A percentile compares a stretch with the other conserved stretches of the same genome.
Evolutionary conservation across 352 stramenopile genomes (phyloP).

Genomic region (Peronospora farinosa): DNA sequence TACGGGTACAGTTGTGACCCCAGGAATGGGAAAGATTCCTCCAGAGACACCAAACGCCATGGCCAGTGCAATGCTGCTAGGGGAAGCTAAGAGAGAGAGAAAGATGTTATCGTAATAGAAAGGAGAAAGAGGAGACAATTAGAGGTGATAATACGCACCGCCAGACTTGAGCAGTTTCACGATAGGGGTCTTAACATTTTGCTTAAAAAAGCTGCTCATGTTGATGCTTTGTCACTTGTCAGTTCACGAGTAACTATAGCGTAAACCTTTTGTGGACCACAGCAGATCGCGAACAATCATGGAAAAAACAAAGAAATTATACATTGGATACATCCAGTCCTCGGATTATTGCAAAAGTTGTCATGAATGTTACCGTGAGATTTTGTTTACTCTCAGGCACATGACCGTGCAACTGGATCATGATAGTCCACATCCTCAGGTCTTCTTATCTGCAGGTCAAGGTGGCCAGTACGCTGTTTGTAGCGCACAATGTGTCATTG

Average conservation of each 20-base stretch:
- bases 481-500: no score
- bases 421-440: no score
- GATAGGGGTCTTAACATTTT: constrained; percentile 66
- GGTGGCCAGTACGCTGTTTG: no score
- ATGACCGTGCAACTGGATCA: no score
- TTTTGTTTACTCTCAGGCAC: no score
- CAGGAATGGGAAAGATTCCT: constrained; percentile 74
- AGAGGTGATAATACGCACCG: constrained; percentile 19
- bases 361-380: no score
- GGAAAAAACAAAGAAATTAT: neutral
- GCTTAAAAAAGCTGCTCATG: constrained; percentile 47
- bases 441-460: no score
- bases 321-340: no score
- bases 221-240: neutral
- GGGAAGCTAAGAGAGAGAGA: constrained; percentile 41
- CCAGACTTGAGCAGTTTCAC: constrained; percentile 71
- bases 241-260: no score
- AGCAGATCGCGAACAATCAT: no score
- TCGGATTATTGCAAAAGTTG: no score
- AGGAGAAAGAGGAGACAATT: neutral
- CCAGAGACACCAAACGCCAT: constrained; percentile 76
- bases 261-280: no score
- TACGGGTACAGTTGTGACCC: constrained; percentile 62
- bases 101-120: constrained; percentile 2
- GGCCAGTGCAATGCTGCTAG: constrained; percentile 61